Evolutionary conservation across 2,329 filamentous ascomycete species (phyloP).

Genomic region (Emericellopsis cladophorae): DNA sequence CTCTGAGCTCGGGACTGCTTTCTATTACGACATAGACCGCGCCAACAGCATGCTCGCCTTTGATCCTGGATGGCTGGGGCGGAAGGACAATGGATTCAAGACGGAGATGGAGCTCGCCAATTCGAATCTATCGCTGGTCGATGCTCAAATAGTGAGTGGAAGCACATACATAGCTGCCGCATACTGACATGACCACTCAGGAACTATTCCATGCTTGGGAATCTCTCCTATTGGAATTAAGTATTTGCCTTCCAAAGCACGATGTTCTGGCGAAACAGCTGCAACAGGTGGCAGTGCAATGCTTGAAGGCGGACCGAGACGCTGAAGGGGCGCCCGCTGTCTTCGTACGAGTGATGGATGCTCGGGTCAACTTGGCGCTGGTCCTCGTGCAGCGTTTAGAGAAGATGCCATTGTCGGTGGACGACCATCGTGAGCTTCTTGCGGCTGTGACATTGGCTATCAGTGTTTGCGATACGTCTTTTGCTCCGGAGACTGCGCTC

Average conservation of each 20-base stretch:
- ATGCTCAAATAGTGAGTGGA: conserved; percentile 71
- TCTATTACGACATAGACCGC: conserved; percentile 72
- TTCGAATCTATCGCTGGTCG: conserved; percentile 78
- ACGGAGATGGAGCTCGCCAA: conserved; percentile 81
- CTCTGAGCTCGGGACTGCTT: conserved; percentile 57
- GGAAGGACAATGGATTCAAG: conserved; percentile 58
- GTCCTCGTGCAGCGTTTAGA: conserved; percentile 72
- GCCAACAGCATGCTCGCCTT: conserved; percentile 66
- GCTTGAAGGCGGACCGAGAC: conserved; percentile 64
- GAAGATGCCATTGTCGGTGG: conserved; percentile 35
- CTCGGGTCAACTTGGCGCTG: conserved; percentile 69
- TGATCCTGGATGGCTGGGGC: conserved; percentile 66
- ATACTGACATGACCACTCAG: conserved; percentile 23
- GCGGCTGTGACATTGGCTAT: conserved; percentile 38
- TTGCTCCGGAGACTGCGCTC: conserved; percentile 35
- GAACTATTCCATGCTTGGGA: conserved; percentile 83
- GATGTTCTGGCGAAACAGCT: conserved; percentile 53
- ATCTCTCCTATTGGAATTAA: conserved; percentile 72
- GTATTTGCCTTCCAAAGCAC: conserved; percentile 43
- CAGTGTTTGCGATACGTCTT: conserved; percentile 39
- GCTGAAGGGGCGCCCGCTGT: conserved; percentile 63
- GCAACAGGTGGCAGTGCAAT: conserved; percentile 62
- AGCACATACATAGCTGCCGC: background rate
- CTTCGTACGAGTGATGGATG: conserved; percentile 66
- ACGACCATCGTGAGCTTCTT: conserved; percentile 39